phyloP scores from a whole-genome alignment of 2,329 filamentous ascomycete genomes.

The Pseudocercospora musae region DNA sequence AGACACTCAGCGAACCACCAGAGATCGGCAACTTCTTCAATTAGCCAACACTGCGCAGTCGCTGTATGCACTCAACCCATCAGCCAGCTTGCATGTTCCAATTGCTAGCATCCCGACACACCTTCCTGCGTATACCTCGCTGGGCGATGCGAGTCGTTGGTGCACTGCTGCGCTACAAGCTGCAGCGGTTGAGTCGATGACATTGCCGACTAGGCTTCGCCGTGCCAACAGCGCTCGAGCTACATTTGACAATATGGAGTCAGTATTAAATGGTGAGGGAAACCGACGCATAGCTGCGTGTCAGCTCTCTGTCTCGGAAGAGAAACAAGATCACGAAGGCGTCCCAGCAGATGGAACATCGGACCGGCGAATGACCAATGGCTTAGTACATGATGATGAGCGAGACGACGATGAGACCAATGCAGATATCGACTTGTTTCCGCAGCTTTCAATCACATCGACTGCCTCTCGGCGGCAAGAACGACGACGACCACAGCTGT shows the following conservation, averaged over 20 bases:
- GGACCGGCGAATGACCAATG: slow-evolving; percentile 34
- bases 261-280: slow-evolving; percentile 69
- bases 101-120: slow-evolving; percentile 60
- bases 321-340: slow-evolving; percentile 31
- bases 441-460: slow-evolving; percentile 11
- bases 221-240: slow-evolving; percentile 42
- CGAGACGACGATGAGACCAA: slow-evolving; percentile 10
- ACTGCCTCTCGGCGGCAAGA: slow-evolving; percentile 18
- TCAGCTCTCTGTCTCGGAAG: slow-evolving; percentile 59
- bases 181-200: slow-evolving; percentile 73
- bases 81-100: slow-evolving; percentile 76
- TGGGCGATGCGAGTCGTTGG: slow-evolving; percentile 70
- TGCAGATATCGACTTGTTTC: slow-evolving; percentile 32
- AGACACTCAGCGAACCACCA: slow-evolving; percentile 44
- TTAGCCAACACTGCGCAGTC: slow-evolving; percentile 72
- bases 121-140: slow-evolving; percentile 54
- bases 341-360: slow-evolving; percentile 29
- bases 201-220: slow-evolving; percentile 69
- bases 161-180: slow-evolving; percentile 73
- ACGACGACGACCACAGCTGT: slow-evolving; percentile 34
- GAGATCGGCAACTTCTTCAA: slow-evolving; percentile 63
- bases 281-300: slow-evolving; percentile 75
- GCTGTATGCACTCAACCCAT: slow-evolving; percentile 63
- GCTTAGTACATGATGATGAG: slow-evolving; percentile 25
- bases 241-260: slow-evolving; percentile 62